Percentiles rank a stretch among this genome's conserved stretches.
These are phyloP conservation scores for Ceratocystis ficicola DNA, from an alignment of 2,329 filamentous ascomycete species.

Conservation along the genomic window DNA sequence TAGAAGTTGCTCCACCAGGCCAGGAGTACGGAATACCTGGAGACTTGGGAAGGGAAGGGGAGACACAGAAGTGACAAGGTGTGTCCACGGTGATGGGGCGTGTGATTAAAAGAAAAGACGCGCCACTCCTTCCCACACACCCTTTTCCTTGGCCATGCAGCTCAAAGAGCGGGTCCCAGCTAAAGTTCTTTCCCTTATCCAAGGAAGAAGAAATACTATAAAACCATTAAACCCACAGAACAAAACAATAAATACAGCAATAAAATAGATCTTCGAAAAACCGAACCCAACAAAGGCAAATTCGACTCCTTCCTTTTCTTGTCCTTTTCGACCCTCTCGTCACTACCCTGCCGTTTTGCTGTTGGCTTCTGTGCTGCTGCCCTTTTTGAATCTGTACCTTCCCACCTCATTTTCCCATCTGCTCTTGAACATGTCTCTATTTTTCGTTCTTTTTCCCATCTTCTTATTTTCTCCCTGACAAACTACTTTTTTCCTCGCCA, in stretches of 20 bases:
- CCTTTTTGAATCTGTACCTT: conserved; percentile 8
- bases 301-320: not conserved
- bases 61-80: no score
- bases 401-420: not conserved
- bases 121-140: conserved; percentile 7
- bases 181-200: not conserved
- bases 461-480: not conserved
- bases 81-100: not conserved
- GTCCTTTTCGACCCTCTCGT: not conserved
- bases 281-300: not conserved
- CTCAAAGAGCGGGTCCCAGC: not conserved
- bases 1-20: not conserved
- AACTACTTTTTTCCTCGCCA: not conserved
- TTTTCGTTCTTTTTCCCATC: not conserved
- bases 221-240: not conserved
- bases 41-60: not conserved
- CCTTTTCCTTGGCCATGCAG: conserved; percentile 7
- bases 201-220: not conserved
- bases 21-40: not conserved
- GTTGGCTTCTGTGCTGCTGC: conserved; percentile 8
- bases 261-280: not conserved
- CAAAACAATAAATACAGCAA: not conserved
- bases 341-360: not conserved
- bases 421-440: not conserved
- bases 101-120: not conserved